Evolutionary conservation across 169 alveolate genomes (phyloP), one percentile per base, ranked within the genome.

Genomic region (Eimeria maxima): DNA sequence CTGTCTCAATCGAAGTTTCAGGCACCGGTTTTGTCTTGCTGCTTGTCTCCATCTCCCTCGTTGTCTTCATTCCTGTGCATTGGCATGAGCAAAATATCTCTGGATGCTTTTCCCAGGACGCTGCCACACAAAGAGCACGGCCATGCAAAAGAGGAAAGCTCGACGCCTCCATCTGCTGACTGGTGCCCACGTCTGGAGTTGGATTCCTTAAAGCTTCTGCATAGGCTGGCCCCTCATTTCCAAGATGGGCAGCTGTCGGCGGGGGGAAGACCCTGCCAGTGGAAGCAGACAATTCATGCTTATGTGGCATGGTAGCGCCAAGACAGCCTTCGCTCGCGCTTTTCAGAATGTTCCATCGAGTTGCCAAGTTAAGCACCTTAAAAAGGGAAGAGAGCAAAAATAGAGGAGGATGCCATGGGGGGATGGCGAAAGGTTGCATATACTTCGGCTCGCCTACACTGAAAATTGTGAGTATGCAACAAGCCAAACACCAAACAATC

Each of bases 261-360:
- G n/a, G 8, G 13, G 38, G 73, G 53, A 20, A 50, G 44, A 29
- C 24, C 0, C 18, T 60, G 63, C 27, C 24, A 29, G 27, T 2
- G 67, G 33, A 81, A 29, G n/a, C 90, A 55, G 22, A 81, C 71
- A 55, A 50, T 74, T 81, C 50, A 81, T 47, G 90, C 53, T 47
- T 71, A 47, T 76, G 87, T 24, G 57, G 88, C 65, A 20, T 14
- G 13, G 90, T 42, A 55, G 50, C 27, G 6, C 50, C 27, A 27
- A 14, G 90, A 29, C 11, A 7, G 7, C n/a, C 55, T 4, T 22
- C 80, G 29, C 63, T 29, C 42, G 60, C n/a, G 78, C 63, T 86
- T 60, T 60, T 86, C 53, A 86, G 80, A 55, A 86, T 86, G 57
- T 86, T 86, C 93, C 93, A 86, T 27, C 93, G 55, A 18, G 93